Percentiles rank a stretch among this genome's conserved stretches.
phyloP scores from a whole-genome alignment of 768 basidiomycete genomes.

The Lactarius hatsudake region DNA sequence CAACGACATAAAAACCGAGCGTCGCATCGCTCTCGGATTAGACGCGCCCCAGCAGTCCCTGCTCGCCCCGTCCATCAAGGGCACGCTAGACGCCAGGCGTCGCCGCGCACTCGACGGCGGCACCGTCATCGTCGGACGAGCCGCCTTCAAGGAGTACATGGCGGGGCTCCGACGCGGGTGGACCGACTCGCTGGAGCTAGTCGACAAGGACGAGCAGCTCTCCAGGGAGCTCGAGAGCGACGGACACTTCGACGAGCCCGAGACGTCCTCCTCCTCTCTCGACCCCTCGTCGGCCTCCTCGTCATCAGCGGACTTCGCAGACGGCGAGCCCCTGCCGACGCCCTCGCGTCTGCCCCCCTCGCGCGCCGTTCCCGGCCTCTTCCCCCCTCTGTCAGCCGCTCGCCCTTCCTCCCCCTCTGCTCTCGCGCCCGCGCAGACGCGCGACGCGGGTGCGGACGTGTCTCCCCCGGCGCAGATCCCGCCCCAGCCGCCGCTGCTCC shows the following conservation, averaged over 20 bases:
- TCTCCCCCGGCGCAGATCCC: slow-evolving; percentile 58
- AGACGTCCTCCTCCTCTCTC: slow-evolving; percentile 34
- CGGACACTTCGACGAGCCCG: slow-evolving; percentile 72
- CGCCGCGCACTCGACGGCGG: slow-evolving; percentile 76
- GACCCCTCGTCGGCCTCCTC: slow-evolving; percentile 8
- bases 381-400: slow-evolving; percentile 32
- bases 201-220: slow-evolving; percentile 72
- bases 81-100: slow-evolving; percentile 49
- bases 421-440: slow-evolving; percentile 28
- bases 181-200: slow-evolving; percentile 64
- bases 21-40: slow-evolving; percentile 65
- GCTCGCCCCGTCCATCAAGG: slow-evolving; percentile 52
- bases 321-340: slow-evolving; percentile 44
- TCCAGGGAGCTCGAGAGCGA: slow-evolving; percentile 66
- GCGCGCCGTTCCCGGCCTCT: slow-evolving; percentile 32
- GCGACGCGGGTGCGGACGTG: slow-evolving; percentile 38
- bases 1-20: slow-evolving; percentile 64
- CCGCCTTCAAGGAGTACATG: slow-evolving; percentile 94
- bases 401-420: slow-evolving; percentile 26
- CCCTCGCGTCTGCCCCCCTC: slow-evolving; percentile 39
- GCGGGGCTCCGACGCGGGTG: slow-evolving; percentile 82
- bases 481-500: slow-evolving; percentile 72
- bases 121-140: slow-evolving; percentile 79
- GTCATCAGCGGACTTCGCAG: slow-evolving; percentile 27
- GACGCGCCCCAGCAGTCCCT: slow-evolving; percentile 46